Evolutionary conservation across 2,329 filamentous ascomycete species (phyloP).

Genomic region (Alternaria angustiovoidea): DNA sequence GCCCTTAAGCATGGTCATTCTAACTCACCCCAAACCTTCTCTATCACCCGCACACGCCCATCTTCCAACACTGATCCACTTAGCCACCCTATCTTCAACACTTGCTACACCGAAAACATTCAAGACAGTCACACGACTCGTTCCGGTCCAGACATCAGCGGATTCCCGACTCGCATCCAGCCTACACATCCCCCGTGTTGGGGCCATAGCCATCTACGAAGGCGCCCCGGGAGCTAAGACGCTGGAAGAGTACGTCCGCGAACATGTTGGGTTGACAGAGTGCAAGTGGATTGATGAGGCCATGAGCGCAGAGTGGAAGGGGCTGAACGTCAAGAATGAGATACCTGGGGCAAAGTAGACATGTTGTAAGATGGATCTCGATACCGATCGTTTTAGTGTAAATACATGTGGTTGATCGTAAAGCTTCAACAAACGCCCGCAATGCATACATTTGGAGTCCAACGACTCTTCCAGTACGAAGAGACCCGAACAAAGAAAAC

Average conservation of each 20-base stretch:
- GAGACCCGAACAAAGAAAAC: background rate
- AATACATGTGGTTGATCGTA: background rate
- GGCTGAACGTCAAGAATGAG: constrained; percentile 50
- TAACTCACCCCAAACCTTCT: constrained; percentile 45
- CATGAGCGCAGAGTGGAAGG: constrained; percentile 50
- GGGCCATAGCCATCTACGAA: constrained; percentile 67
- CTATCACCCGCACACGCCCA: constrained; percentile 46
- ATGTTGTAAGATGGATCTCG: background rate
- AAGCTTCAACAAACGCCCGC: constrained; percentile 23
- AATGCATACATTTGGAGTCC: constrained; percentile 28
- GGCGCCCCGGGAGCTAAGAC: constrained; percentile 65
- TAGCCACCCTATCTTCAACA: constrained; percentile 25
- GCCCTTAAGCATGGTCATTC: constrained; percentile 38
- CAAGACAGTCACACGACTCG: constrained; percentile 60
- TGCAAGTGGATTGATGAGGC: constrained; percentile 66
- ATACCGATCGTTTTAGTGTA: background rate
- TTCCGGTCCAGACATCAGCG: constrained; percentile 68
- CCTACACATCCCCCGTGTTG: constrained; percentile 70
- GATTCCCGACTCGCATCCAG: constrained; percentile 65
- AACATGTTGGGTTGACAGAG: constrained; percentile 62
- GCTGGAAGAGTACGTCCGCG: constrained; percentile 64
- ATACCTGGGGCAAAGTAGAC: constrained; percentile 4
- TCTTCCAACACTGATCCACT: constrained; percentile 43
- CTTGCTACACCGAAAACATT: background rate
- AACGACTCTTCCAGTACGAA: background rate